These are phyloP conservation scores for Diutina sp. DNA, from an alignment of 1,139 yeast species.

Conservation along the genomic window DNA sequence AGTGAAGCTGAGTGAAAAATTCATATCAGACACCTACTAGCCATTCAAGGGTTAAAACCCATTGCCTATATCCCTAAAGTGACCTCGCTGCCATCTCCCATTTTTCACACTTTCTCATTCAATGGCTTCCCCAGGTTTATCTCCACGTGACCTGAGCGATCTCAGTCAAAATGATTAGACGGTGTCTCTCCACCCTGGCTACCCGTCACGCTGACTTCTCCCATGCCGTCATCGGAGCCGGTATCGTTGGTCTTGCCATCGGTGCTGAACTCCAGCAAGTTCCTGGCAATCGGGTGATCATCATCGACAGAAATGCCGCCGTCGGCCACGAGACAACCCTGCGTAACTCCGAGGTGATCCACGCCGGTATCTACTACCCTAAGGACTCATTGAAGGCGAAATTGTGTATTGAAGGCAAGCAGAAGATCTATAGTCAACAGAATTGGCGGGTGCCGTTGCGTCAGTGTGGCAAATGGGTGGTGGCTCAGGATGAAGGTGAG, in stretches of 20 bases:
- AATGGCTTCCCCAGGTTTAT: background rate
- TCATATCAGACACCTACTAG: too few species aligned
- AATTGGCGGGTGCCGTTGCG: conserved; percentile 32
- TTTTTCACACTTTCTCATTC: too few species aligned
- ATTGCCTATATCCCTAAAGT: too few species aligned
- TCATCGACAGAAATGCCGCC: conserved; percentile 53
- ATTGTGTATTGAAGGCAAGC: conserved; percentile 65
- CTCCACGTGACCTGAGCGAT: background rate
- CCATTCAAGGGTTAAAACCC: too few species aligned
- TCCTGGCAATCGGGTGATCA: conserved; percentile 30
- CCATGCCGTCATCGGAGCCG: conserved; percentile 79
- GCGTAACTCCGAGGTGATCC: conserved; percentile 84
- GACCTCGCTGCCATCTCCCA: too few species aligned
- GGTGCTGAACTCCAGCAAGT: conserved; percentile 51
- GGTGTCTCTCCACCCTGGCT: background rate
- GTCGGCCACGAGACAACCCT: conserved; percentile 76
- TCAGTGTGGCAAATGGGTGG: conserved; percentile 79
- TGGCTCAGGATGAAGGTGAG: conserved; percentile 65
- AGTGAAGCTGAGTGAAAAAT: too few species aligned
- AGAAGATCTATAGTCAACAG: conserved; percentile 35
- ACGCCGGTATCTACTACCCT: conserved; percentile 83
- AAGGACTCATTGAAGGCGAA: conserved; percentile 49
- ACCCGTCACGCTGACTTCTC: conserved; percentile 38
- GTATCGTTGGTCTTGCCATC: conserved; percentile 75
- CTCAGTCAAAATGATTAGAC: background rate